Evolutionary conservation across 257 asterid species (phyloP).

Genomic region (Plantago major): DNA sequence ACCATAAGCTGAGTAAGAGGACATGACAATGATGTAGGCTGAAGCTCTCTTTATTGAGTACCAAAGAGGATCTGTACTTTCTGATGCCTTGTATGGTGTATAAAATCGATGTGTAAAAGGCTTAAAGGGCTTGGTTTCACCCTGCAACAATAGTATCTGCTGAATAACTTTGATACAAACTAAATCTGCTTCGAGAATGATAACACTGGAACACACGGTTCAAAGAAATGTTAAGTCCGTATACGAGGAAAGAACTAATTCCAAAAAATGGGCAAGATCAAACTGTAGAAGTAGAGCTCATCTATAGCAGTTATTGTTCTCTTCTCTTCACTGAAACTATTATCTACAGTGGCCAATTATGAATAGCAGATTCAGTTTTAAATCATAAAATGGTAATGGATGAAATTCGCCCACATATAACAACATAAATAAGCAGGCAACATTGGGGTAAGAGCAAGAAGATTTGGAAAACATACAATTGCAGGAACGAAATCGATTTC

Average conservation of each 20-base stretch:
- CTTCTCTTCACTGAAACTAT: too few relatives aligned
- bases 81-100: slow-evolving; percentile 44
- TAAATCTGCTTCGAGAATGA: background rate
- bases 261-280: background rate
- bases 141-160: slow-evolving; percentile 30
- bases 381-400: too few relatives aligned
- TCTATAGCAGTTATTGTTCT: too few relatives aligned
- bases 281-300: background rate
- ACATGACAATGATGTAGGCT: slow-evolving; percentile 53
- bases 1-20: slow-evolving; percentile 68
- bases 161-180: background rate
- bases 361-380: too few relatives aligned
- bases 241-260: background rate
- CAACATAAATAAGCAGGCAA: too few relatives aligned
- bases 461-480: slow-evolving; percentile 33
- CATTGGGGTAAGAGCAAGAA: background rate
- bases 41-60: slow-evolving; percentile 72
- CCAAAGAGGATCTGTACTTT: slow-evolving; percentile 60
- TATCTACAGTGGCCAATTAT: too few relatives aligned
- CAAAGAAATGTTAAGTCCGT: background rate
- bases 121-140: slow-evolving; percentile 53
- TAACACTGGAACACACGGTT: background rate
- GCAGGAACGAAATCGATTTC: slow-evolving; percentile 53
- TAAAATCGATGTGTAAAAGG: slow-evolving; percentile 48
- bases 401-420: too few relatives aligned